Evolutionary conservation across 2,329 filamentous ascomycete species (phyloP).

Genomic region (Xylaria sp.): DNA sequence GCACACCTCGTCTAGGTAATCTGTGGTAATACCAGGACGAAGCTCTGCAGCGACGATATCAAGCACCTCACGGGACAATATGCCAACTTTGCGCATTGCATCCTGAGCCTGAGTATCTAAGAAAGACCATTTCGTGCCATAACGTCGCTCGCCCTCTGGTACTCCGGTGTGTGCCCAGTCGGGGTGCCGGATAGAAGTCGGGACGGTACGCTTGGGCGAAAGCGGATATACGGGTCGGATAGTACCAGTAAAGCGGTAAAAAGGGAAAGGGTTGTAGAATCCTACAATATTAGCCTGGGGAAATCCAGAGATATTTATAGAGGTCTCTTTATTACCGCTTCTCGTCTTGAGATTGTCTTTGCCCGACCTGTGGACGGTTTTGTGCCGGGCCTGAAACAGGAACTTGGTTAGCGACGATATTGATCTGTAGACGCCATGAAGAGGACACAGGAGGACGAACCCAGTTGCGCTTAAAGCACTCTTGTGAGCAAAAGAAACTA

Average conservation of each 20-base stretch:
- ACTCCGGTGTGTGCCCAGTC: slow-evolving; percentile 90
- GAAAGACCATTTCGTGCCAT: slow-evolving; percentile 80
- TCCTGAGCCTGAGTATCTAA: slow-evolving; percentile 80
- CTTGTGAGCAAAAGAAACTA: slow-evolving; percentile 96
- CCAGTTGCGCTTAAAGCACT: slow-evolving; percentile 99
- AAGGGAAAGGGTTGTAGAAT: slow-evolving; percentile 89
- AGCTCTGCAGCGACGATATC: slow-evolving; percentile 85
- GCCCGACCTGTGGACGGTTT: slow-evolving; percentile 77
- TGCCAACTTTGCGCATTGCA: slow-evolving; percentile 91
- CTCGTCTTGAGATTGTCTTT: slow-evolving; percentile 44
- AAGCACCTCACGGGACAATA: slow-evolving; percentile 84
- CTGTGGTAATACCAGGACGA: slow-evolving; percentile 91
- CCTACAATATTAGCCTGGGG: slow-evolving; percentile 85
- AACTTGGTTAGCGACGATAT: not conserved
- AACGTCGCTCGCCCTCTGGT: slow-evolving; percentile 63
- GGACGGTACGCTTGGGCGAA: slow-evolving; percentile 73
- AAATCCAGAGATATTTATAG: slow-evolving; percentile 55
- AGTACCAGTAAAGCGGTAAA: slow-evolving; percentile 79
- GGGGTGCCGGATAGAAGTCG: slow-evolving; percentile 79
- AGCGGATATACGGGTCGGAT: slow-evolving; percentile 88
- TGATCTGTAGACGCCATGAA: not conserved
- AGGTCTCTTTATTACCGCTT: slow-evolving; percentile 71
- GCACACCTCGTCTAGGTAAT: slow-evolving; percentile 91
- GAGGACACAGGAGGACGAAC: slow-evolving; percentile 57
- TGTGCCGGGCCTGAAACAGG: slow-evolving; percentile 72